Conservation (phyloP, 2,329 filamentous ascomycete genomes). For the Penicillium sp. region DNA sequence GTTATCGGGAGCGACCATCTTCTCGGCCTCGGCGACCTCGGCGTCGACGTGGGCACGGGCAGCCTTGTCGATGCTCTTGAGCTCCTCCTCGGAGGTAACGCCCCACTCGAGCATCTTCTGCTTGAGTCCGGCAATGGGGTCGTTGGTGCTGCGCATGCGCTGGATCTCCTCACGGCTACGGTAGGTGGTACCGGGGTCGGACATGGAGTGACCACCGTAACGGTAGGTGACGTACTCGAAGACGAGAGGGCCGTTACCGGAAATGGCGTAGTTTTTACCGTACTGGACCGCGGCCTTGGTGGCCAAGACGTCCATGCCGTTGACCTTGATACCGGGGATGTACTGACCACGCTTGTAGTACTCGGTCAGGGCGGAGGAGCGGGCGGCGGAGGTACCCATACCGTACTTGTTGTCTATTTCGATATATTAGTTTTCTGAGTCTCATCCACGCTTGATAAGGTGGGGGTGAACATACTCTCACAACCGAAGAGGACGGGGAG, state of each 20-base stretch:
- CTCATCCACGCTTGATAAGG: not conserved
- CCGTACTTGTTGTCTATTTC: slow-evolving; percentile 96
- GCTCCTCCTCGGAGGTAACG: slow-evolving; percentile 86
- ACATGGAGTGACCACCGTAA: slow-evolving; percentile 99
- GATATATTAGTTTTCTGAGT: not conserved
- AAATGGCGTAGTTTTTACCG: slow-evolving; percentile 80
- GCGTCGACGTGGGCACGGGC: slow-evolving; percentile 80
- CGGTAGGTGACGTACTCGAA: slow-evolving; percentile 99
- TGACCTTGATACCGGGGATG: slow-evolving; percentile 98
- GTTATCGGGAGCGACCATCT: slow-evolving; percentile 77
- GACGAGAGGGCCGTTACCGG: slow-evolving; percentile 88
- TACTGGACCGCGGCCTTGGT: slow-evolving; percentile 96
- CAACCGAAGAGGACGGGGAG: slow-evolving; percentile 94
- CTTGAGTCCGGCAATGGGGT: slow-evolving; percentile 97
- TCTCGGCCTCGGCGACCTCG: slow-evolving; percentile 88
- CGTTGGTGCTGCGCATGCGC: slow-evolving; percentile 98
- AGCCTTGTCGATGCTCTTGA: slow-evolving; percentile 95
- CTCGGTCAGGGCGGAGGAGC: slow-evolving; percentile 92
- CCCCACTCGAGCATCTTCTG: slow-evolving; percentile 97
- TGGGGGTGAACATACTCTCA: slow-evolving; percentile 71
- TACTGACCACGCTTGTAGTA: slow-evolving; percentile 99
- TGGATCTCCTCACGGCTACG: slow-evolving; percentile 98
- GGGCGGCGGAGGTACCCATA: slow-evolving; percentile 95
- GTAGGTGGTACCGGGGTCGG: slow-evolving; percentile 98
- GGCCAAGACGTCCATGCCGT: slow-evolving; percentile 98